Percentiles rank a stretch among this genome's conserved stretches.
Conservation (phyloP, 108 stramenopile genomes). For the Cyclotella baltica region DNA sequence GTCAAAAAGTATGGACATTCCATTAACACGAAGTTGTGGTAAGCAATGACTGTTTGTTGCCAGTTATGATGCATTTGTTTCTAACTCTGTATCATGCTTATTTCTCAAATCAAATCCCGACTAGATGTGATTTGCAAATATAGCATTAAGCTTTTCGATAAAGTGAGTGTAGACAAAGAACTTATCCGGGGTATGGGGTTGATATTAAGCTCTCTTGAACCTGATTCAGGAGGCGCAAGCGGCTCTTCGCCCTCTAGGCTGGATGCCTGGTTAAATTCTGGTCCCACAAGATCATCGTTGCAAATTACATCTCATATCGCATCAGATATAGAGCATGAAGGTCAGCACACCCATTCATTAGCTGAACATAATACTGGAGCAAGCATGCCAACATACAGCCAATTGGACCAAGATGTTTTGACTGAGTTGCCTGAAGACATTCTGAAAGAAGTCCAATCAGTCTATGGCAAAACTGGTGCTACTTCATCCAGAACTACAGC, state of each 20-base stretch:
- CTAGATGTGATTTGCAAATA: slow-evolving; percentile 51
- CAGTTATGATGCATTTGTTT: neutral
- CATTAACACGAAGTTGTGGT: slow-evolving; percentile 63
- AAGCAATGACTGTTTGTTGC: neutral
- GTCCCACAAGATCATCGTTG: neutral
- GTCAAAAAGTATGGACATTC: slow-evolving; percentile 65
- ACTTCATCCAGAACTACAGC: neutral
- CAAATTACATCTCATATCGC: too few relatives aligned
- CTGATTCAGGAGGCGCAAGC: slow-evolving; percentile 32
- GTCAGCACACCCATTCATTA: neutral
- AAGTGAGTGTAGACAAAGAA: slow-evolving; percentile 63
- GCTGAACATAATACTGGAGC: neutral
- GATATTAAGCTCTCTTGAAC: slow-evolving; percentile 66
- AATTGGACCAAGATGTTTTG: slow-evolving; percentile 54
- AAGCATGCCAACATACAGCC: slow-evolving; percentile 41
- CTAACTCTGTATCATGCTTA: neutral
- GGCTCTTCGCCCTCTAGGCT: slow-evolving; percentile 6
- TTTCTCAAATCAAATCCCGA: neutral
- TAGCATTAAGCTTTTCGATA: slow-evolving; percentile 68
- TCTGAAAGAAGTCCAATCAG: slow-evolving; percentile 36
- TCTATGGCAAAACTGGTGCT: slow-evolving; percentile 18
- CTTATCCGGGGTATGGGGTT: slow-evolving; percentile 90
- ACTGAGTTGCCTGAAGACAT: slow-evolving; percentile 44
- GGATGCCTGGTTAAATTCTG: slow-evolving; percentile 6
- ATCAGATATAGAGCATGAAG: neutral